phyloP scores from a whole-genome alignment of 177 flowering plant genomes.

The Vitis hybrid region DNA sequence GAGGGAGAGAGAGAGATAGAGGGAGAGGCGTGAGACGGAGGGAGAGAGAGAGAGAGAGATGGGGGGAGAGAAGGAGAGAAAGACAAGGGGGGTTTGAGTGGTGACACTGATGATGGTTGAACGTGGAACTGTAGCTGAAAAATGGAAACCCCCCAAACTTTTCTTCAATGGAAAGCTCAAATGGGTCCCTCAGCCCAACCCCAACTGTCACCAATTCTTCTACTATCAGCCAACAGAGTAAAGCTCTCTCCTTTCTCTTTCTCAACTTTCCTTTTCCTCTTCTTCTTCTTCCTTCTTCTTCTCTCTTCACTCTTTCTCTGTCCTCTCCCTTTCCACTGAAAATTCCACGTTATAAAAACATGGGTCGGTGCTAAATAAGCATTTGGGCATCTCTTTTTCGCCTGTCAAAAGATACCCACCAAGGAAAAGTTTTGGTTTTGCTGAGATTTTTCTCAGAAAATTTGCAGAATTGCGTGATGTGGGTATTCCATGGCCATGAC shows the following conservation, averaged over 20 bases:
- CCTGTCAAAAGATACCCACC: constrained; percentile 32
- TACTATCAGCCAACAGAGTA: constrained; percentile 18
- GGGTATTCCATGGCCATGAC: too few species aligned
- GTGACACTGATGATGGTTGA: constrained; percentile 18
- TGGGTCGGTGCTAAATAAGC: constrained; percentile 31
- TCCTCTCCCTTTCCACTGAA: constrained; percentile 31
- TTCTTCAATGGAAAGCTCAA: constrained; percentile 30
- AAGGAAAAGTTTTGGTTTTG: constrained; percentile 3
- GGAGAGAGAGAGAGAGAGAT: not conserved
- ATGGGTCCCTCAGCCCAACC: constrained; percentile 28
- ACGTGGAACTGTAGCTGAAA: constrained; percentile 13
- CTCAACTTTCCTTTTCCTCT: constrained; percentile 4
- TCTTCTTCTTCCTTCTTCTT: not conserved
- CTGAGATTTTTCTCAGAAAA: not conserved
- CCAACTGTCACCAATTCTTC: constrained; percentile 38
- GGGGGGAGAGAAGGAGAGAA: too few species aligned
- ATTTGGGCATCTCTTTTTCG: constrained; percentile 26
- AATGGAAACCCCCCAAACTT: constrained; percentile 21
- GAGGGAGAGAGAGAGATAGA: constrained; percentile 5
- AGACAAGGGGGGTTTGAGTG: not conserved
- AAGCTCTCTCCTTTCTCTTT: constrained; percentile 16
- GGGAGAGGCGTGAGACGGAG: not conserved
- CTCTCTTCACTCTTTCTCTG: constrained; percentile 12
- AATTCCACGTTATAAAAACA: constrained; percentile 8
- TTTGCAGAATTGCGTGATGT: not conserved